A percentile compares a stretch with the other conserved stretches of the same genome.
phyloP scores from a whole-genome alignment of 148 eudicot genomes.

The Oxyria digyna region DNA sequence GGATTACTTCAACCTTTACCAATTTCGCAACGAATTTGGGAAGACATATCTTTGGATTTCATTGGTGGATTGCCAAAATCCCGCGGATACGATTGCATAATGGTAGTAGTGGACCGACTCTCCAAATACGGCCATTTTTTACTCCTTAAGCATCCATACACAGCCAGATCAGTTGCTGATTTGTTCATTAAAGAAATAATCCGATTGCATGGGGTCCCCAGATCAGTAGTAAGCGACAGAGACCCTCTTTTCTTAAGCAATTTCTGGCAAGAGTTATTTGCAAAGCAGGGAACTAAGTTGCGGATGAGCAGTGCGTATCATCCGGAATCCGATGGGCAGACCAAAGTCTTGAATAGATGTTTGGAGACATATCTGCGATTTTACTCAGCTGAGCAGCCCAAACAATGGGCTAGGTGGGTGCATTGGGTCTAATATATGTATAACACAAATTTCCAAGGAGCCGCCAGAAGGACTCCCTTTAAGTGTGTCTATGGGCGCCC shows the following conservation, averaged over 20 bases:
- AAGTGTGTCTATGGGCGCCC: background rate
- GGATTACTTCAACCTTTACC: background rate
- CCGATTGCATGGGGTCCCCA: background rate
- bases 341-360: background rate
- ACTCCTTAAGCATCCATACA: background rate
- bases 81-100: background rate
- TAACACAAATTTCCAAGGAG: background rate
- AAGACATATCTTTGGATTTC: background rate
- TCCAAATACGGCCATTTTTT: conserved; percentile 4
- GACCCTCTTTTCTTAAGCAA: too few relatives aligned
- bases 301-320: too few relatives aligned
- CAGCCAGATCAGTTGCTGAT: background rate
- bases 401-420: background rate
- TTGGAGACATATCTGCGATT: background rate
- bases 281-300: too few relatives aligned
- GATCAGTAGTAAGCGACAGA: background rate
- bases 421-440: background rate
- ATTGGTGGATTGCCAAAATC: background rate
- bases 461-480: background rate
- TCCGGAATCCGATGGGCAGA: too few relatives aligned
- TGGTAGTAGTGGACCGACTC: background rate
- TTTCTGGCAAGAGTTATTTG: too few relatives aligned
- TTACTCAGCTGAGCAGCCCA: background rate
- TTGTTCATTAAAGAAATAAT: background rate
- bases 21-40: background rate